phyloP scores from a whole-genome alignment of 2,329 filamentous ascomycete species.

The Colletotrichum phormii region DNA sequence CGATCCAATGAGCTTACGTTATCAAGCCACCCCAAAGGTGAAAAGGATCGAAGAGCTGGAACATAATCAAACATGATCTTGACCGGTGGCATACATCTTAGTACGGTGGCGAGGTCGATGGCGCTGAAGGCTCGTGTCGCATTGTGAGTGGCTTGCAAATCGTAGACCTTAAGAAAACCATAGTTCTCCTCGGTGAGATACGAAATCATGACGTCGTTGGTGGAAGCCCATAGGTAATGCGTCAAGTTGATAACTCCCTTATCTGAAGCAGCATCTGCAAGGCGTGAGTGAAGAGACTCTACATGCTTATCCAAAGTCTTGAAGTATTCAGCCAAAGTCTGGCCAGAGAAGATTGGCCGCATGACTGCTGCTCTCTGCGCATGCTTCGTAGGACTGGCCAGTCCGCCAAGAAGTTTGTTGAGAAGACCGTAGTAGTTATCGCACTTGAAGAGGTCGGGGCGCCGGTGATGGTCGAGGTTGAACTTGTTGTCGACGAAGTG shows the following conservation, averaged over 20 bases:
- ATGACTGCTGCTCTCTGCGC: conserved; percentile 30
- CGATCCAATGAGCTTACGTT: conserved; percentile 13
- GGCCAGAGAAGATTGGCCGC: conserved; percentile 36
- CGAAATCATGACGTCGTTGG: conserved; percentile 38
- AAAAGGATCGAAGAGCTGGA: conserved; percentile 25
- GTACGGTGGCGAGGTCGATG: conserved; percentile 35
- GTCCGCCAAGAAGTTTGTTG: conserved; percentile 32
- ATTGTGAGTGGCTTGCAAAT: conserved; percentile 29
- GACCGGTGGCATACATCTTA: conserved; percentile 35
- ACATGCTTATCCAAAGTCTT: conserved; percentile 20
- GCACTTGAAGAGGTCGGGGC: conserved; percentile 34
- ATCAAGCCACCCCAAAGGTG: conserved; percentile 38
- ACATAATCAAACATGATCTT: conserved; percentile 30
- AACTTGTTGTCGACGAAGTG: conserved; percentile 37
- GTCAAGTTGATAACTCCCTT: conserved; percentile 15
- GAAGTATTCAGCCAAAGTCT: conserved; percentile 18
- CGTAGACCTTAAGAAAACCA: conserved; percentile 25
- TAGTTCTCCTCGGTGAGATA: conserved; percentile 34
- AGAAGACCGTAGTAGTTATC: conserved; percentile 38
- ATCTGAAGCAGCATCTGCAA: not conserved
- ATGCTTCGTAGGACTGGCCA: conserved; percentile 23
- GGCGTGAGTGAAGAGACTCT: conserved; percentile 10
- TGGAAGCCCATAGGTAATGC: conserved; percentile 35
- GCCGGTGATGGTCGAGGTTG: conserved; percentile 34
- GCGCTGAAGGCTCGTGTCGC: conserved; percentile 37